Evolutionary conservation across 148 eudicot species (phyloP).

Genomic region (Agrostemma githago): DNA sequence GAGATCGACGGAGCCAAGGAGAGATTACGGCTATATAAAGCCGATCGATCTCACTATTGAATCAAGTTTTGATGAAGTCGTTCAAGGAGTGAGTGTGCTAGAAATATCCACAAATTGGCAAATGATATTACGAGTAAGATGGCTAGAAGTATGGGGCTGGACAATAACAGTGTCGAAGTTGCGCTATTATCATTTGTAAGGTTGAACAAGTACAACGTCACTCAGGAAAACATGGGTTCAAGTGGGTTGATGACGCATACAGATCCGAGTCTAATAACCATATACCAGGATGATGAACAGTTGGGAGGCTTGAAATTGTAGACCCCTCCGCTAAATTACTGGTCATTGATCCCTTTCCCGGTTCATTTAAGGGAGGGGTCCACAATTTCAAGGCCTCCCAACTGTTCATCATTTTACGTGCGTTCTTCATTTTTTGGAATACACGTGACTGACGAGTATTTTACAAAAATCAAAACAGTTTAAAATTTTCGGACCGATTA

Average conservation of each 20-base stretch:
- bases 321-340: conserved; percentile 39
- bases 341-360: conserved; percentile 52
- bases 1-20: no score
- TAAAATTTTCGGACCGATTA: no score
- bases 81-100: conserved; percentile 44
- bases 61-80: no score
- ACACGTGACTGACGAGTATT: no score
- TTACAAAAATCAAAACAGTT: no score
- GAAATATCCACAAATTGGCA: conserved; percentile 42
- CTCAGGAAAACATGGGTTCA: conserved; percentile 40
- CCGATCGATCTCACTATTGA: no score
- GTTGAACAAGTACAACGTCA: conserved; percentile 61
- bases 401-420: conserved; percentile 52
- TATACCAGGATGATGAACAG: conserved; percentile 66
- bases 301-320: conserved; percentile 73
- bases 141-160: conserved; percentile 38
- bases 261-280: conserved; percentile 57
- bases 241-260: conserved; percentile 62
- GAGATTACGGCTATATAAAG: no score
- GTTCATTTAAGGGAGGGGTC: conserved; percentile 41
- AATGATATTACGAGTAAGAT: conserved; percentile 36
- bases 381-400: conserved; percentile 73
- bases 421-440: no score
- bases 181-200: conserved; percentile 62
- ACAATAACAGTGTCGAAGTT: conserved; percentile 27